Conservation (phyloP, 192 early-diverging fungal genomes). For the Entomortierella chlamydospora region DNA sequence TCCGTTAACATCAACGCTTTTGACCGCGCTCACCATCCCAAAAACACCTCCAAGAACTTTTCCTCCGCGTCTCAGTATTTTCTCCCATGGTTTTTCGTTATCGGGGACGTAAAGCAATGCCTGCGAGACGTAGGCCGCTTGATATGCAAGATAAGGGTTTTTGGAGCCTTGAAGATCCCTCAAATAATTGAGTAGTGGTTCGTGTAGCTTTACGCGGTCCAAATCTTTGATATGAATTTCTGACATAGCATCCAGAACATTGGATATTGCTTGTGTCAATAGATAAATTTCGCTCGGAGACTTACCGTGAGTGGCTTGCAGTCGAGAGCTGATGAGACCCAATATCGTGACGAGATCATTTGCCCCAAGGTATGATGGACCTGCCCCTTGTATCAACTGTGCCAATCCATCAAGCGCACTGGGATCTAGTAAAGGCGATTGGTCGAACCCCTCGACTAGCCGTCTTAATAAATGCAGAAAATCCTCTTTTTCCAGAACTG, state of each 20-base stretch:
- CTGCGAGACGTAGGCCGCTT: constrained; percentile 10
- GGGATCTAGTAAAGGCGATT: neutral
- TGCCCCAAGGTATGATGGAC: neutral
- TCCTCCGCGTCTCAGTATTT: neutral
- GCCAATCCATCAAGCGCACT: neutral
- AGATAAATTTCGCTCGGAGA: neutral
- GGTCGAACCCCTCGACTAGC: neutral
- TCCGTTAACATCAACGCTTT: neutral
- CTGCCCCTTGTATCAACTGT: neutral
- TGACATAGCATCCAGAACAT: constrained; percentile 20
- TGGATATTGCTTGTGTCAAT: neutral
- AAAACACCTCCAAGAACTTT: neutral
- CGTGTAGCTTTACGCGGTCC: neutral
- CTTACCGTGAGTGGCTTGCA: neutral
- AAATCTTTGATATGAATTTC: neutral
- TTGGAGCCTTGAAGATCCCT: neutral
- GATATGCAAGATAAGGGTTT: constrained; percentile 1
- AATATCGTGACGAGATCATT: constrained; percentile 3
- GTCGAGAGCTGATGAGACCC: too few relatives aligned
- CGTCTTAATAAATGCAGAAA: neutral
- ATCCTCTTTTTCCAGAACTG: neutral
- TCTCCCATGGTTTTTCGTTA: neutral
- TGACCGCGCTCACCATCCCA: constrained; percentile 15
- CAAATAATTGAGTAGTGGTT: neutral
- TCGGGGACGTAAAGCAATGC: constrained; percentile 9